phyloP scores from a whole-genome alignment of 257 asterid species.

The Fraxinus quadrangulata region DNA sequence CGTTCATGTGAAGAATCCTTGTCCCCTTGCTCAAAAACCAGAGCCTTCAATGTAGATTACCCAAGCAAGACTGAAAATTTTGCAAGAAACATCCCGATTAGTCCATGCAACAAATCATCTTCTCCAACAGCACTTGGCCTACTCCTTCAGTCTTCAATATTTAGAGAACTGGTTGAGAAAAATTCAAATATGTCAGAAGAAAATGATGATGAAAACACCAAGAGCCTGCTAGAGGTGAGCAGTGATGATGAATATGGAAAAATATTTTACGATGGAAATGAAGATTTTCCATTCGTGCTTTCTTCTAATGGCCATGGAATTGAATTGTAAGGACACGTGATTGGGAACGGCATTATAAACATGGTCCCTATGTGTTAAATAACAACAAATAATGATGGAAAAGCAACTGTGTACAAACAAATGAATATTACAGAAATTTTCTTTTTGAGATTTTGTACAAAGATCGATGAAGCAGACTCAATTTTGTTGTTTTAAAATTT shows the following conservation, averaged over 20 bases:
- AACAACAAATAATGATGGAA: constrained; percentile 6
- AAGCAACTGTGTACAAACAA: background rate
- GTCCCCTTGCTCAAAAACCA: constrained; percentile 33
- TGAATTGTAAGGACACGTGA: constrained; percentile 32
- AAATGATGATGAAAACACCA: constrained; percentile 22
- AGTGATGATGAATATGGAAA: constrained; percentile 33
- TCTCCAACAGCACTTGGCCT: constrained; percentile 63
- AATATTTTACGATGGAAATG: constrained; percentile 33
- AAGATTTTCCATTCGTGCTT: constrained; percentile 35
- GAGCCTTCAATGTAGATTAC: constrained; percentile 37
- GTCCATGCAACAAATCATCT: constrained; percentile 37
- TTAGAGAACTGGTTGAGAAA: constrained; percentile 60
- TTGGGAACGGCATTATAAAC: constrained; percentile 29
- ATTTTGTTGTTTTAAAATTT: background rate
- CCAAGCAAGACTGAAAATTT: constrained; percentile 29
- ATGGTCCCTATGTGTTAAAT: constrained; percentile 19
- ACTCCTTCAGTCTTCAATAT: constrained; percentile 57
- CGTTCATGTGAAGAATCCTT: constrained; percentile 29
- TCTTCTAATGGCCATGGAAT: constrained; percentile 37
- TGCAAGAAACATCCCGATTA: constrained; percentile 32
- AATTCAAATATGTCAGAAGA: constrained; percentile 43
- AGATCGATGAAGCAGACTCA: constrained; percentile 1
- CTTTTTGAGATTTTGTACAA: background rate
- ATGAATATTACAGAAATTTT: background rate
- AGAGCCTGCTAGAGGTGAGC: constrained; percentile 12